Evolutionary conservation across 208 protist species (phyloP).

Genomic region (Trypanosoma platydactyli): DNA sequence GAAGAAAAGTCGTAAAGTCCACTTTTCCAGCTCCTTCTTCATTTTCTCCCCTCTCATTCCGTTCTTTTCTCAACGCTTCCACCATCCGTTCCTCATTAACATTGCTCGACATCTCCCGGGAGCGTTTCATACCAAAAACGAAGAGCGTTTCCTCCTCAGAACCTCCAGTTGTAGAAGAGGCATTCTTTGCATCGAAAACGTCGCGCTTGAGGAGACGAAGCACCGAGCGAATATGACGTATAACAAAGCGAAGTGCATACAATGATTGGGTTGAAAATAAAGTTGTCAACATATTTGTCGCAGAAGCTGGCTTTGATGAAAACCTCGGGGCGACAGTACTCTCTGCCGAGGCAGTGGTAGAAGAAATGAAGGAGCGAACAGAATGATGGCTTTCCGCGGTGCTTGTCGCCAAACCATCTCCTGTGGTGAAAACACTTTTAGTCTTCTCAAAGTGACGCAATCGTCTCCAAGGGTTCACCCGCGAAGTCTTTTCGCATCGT

Average conservation of each 20-base stretch:
- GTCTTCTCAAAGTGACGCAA: slow-evolving; percentile 6
- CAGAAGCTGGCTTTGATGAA: neutral
- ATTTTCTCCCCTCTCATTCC: too few relatives aligned
- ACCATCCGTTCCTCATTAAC: too few relatives aligned
- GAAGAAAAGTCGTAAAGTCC: neutral
- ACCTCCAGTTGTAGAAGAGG: neutral
- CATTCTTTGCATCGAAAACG: slow-evolving; percentile 3
- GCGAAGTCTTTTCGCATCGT: neutral
- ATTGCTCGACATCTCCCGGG: neutral
- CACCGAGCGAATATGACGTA: slow-evolving; percentile 15
- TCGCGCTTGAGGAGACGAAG: slow-evolving; percentile 19
- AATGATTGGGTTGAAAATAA: slow-evolving; percentile 1
- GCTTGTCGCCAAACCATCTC: slow-evolving; percentile 19
- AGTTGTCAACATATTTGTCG: neutral
- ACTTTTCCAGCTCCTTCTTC: neutral
- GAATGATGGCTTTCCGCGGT: slow-evolving; percentile 20
- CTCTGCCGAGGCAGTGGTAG: neutral
- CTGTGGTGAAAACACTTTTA: neutral
- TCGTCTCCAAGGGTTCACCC: slow-evolving; percentile 26
- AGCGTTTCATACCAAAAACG: slow-evolving; percentile 14
- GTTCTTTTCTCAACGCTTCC: too few relatives aligned
- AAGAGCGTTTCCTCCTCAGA: too few relatives aligned
- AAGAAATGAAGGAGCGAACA: neutral
- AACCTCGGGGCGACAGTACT: neutral
- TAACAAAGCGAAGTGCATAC: slow-evolving; percentile 14